Evolutionary conservation across 495 filamentous ascomycete genomes (phyloP).

Genomic region (Tetracladium setigerum): DNA sequence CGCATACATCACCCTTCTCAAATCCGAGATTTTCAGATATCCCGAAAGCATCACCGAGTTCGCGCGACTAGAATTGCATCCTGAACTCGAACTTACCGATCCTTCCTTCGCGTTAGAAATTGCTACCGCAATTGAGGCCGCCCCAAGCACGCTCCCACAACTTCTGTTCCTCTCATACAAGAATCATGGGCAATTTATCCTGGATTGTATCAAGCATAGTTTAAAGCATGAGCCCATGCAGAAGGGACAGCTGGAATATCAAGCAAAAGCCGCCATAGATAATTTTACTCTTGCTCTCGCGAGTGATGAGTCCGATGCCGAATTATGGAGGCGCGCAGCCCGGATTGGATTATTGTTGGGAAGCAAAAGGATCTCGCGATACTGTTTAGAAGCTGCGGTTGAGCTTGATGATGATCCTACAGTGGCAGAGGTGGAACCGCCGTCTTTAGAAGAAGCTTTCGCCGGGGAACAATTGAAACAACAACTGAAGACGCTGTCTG

Average conservation of each 20-base stretch:
- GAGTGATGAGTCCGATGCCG: constrained; percentile 84
- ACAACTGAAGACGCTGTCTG: constrained; percentile 59
- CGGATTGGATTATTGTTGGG: constrained; percentile 67
- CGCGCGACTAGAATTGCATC: constrained; percentile 54
- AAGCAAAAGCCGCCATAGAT: constrained; percentile 42
- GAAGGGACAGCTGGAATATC: constrained; percentile 30
- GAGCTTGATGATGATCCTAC: constrained; percentile 74
- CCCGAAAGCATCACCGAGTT: constrained; percentile 77
- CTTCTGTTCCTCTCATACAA: constrained; percentile 91
- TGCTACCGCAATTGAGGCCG: constrained; percentile 51
- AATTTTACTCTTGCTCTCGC: constrained; percentile 72
- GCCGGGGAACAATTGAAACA: constrained; percentile 71
- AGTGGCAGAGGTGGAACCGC: constrained; percentile 62
- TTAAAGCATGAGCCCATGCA: constrained; percentile 31
- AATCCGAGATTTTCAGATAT: constrained; percentile 90
- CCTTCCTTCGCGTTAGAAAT: constrained; percentile 28
- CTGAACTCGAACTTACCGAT: constrained; percentile 38
- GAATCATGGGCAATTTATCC: constrained; percentile 81
- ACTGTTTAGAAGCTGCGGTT: constrained; percentile 84
- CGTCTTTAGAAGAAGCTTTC: constrained; percentile 78
- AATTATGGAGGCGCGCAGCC: constrained; percentile 86
- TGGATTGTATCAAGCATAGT: constrained; percentile 58
- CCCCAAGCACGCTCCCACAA: constrained; percentile 75
- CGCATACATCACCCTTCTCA: constrained; percentile 78
- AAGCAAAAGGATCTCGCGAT: constrained; percentile 70